Evolutionary conservation across 2,329 filamentous ascomycete genomes (phyloP), one percentile per base, ranked within the genome.

Genomic region (Cadophora sp.): DNA sequence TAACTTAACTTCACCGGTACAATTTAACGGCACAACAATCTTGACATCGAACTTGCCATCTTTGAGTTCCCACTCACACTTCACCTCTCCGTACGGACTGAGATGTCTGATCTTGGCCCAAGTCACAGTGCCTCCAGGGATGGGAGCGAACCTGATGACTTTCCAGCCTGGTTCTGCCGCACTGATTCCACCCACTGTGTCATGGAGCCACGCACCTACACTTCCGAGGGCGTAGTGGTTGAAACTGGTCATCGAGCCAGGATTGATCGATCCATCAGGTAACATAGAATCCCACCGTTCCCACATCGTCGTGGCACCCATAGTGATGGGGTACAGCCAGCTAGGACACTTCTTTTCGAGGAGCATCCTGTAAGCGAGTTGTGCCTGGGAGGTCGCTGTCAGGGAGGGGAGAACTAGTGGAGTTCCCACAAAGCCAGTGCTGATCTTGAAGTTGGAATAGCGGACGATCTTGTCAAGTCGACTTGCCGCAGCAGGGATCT

Each of bases 291-390:
- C 73, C 73, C 73, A 75, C 13, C 73, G 45, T 50, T 75, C 73
- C 73, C 66, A 59, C 45, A 58, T 45, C 1, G 73, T 75, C 2
- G 73, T 75, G 6, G 72, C 73, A 16, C 73, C 73, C 72, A 75
- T 75, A 1, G 71, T 72, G 20, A 75, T 69, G 4, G 73, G 68
- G 51, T 74, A 75, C 4, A 75, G 41, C 73, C 73, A 75, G 14
- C 62, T 77, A 0, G 79, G 79, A 43, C 77, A 78, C 14, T 73
- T 65, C 4, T 75, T 77, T 59, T 79, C 75, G 1, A 78, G 69
- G 2, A 81, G 70, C 78, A 81, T 81, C 9, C 77, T 75, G 64
- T 81, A 81, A 24, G 74, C 75, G 1, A 75, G 39, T 22, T 71
- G 72, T 4, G 61, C 65, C 13, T 72, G 59, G 0, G 65, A 67